Evolutionary conservation across 163 green algal genomes (phyloP).

Genomic region (Trebouxiophyceae sp.): DNA sequence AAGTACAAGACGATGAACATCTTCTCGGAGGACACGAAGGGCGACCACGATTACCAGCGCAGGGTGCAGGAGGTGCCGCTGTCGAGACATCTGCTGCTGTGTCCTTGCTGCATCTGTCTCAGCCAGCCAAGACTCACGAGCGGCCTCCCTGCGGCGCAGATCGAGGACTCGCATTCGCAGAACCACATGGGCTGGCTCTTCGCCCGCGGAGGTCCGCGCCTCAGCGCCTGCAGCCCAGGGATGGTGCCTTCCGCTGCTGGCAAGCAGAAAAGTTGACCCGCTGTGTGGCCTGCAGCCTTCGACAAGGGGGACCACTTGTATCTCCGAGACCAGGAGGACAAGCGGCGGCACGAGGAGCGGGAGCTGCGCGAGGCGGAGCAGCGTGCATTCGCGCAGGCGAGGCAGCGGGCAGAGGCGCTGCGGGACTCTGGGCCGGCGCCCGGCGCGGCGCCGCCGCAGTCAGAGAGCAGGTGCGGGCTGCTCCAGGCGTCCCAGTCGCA

Average conservation of each 20-base stretch:
- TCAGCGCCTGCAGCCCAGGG: no score
- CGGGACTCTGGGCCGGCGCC: neutral
- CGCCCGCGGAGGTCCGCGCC: conserved; percentile 22
- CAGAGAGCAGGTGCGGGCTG: neutral
- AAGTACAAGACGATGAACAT: conserved; percentile 26
- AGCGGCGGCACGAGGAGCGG: conserved; percentile 26
- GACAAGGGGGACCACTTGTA: conserved; percentile 39
- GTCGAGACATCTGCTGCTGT: neutral
- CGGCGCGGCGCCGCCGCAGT: neutral
- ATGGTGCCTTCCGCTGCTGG: neutral
- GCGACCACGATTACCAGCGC: conserved; percentile 34
- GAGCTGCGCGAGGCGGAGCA: conserved; percentile 30
- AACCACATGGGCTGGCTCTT: conserved; percentile 38
- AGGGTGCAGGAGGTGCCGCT: conserved; percentile 41
- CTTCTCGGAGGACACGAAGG: conserved; percentile 29
- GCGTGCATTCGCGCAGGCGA: conserved; percentile 4
- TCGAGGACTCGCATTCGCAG: conserved; percentile 42
- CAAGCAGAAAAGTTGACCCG: neutral
- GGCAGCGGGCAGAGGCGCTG: neutral
- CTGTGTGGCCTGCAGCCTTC: conserved; percentile 19
- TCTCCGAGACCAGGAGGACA: conserved; percentile 35
- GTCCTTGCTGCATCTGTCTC: neutral
- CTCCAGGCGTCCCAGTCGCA: no score
- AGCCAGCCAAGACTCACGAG: neutral
- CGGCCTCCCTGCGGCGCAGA: conserved; percentile 15